These are phyloP conservation scores for Conticribra weissflogii DNA, from an alignment of 108 stramenopile species.

Conservation along the genomic window DNA sequence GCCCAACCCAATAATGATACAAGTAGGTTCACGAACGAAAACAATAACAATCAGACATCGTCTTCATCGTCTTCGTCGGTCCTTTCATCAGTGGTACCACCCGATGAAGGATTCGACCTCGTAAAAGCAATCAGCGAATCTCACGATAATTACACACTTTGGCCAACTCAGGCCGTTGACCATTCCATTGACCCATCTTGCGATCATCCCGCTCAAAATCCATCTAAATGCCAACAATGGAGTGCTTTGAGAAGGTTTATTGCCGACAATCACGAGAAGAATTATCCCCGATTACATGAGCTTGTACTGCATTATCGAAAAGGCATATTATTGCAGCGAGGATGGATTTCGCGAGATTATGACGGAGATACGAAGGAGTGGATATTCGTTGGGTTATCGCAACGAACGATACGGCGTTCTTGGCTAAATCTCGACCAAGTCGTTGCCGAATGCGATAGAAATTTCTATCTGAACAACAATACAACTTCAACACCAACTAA, in stretches of 20 bases:
- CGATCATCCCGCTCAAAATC: neutral
- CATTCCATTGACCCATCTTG: neutral
- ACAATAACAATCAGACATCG: too few relatives aligned
- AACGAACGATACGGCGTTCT: constrained; percentile 11
- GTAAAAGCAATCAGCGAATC: neutral
- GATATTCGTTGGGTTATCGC: constrained; percentile 25
- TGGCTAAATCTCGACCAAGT: constrained; percentile 24
- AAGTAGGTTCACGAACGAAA: too few relatives aligned
- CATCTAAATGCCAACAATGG: constrained; percentile 1
- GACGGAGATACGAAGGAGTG: constrained; percentile 18
- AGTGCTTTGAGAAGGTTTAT: neutral
- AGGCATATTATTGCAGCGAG: neutral
- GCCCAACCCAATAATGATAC: neutral
- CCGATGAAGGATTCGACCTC: neutral
- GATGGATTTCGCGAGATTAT: neutral
- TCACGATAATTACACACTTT: neutral
- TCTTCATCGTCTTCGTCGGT: too few relatives aligned
- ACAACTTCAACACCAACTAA: constrained; percentile 15
- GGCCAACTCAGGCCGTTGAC: neutral
- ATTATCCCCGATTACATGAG: neutral
- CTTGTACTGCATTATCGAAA: constrained; percentile 3
- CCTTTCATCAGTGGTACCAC: neutral
- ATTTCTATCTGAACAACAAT: constrained; percentile 3
- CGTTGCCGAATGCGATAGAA: constrained; percentile 39
- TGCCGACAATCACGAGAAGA: neutral